phyloP scores from a whole-genome alignment of 306 rosid genomes.

The Fragaria ananassa region DNA sequence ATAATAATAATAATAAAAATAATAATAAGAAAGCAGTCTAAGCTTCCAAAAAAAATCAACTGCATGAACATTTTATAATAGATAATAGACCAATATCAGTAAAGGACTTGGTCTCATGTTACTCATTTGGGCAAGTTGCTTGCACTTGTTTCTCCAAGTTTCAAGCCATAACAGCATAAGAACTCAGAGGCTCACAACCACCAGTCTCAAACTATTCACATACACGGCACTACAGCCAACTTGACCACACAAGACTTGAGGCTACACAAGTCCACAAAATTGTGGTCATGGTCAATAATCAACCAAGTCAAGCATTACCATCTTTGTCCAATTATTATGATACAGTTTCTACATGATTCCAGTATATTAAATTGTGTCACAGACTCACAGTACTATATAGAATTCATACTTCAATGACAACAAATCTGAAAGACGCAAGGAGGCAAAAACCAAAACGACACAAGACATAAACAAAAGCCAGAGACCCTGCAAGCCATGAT shows the following conservation, averaged over 20 bases:
- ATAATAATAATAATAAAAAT: too few relatives aligned
- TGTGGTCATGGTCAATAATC: conserved; percentile 30
- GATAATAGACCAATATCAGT: background rate
- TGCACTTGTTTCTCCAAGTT: background rate
- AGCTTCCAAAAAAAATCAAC: too few relatives aligned
- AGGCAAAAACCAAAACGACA: background rate
- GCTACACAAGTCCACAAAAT: conserved; percentile 28
- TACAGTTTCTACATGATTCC: background rate
- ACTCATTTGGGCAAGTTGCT: background rate
- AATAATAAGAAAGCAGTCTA: too few relatives aligned
- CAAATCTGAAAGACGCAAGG: background rate
- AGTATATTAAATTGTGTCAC: background rate
- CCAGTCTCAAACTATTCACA: background rate
- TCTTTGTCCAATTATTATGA: background rate
- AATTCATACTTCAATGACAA: background rate
- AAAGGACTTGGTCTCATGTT: background rate
- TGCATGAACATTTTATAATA: background rate
- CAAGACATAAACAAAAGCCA: background rate
- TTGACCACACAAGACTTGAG: conserved; percentile 26
- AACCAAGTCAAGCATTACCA: conserved; percentile 1
- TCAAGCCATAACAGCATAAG: background rate
- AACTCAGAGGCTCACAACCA: conserved; percentile 6
- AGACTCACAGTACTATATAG: background rate
- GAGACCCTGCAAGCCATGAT: conserved; percentile 32
- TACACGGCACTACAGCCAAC: conserved; percentile 18